phyloP scores from a whole-genome alignment of 2,329 filamentous ascomycete genomes.

The Colletotrichum simmondsii region DNA sequence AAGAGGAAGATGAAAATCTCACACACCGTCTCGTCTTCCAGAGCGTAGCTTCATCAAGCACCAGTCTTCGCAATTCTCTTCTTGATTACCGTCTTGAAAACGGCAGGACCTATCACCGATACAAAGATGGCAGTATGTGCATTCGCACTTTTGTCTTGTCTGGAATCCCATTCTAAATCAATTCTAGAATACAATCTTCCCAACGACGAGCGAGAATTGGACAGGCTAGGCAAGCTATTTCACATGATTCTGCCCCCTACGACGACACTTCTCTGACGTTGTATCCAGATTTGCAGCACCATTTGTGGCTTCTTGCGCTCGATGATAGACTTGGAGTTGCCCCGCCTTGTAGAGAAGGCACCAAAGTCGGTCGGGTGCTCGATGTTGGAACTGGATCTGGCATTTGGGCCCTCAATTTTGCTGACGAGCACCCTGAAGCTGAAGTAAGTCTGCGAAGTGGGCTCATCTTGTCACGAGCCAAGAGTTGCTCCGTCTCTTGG shows the following conservation, averaged over 20 bases:
- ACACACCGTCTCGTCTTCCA: not conserved
- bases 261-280: not conserved
- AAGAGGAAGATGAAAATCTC: no score
- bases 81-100: constrained; percentile 8
- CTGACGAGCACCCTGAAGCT: constrained; percentile 46
- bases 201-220: constrained; percentile 15
- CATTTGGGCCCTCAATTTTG: constrained; percentile 50
- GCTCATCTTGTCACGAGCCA: not conserved
- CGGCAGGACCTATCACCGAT: constrained; percentile 37
- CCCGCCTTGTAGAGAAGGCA: constrained; percentile 19
- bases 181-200: constrained; percentile 10
- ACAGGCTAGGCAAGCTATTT: not conserved
- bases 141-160: no score
- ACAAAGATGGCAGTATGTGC: constrained; percentile 17
- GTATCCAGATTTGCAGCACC: constrained; percentile 58
- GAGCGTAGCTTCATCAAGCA: constrained; percentile 35
- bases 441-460: constrained; percentile 31
- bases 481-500: no score
- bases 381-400: constrained; percentile 41
- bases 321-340: constrained; percentile 35
- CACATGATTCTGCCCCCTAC: not conserved
- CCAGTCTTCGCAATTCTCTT: constrained; percentile 45
- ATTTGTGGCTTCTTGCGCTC: constrained; percentile 60
- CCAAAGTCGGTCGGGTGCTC: constrained; percentile 33
- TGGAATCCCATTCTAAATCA: no score